These are phyloP conservation scores for Penicillium bialowiezense DNA, from an alignment of 495 filamentous ascomycete species.

Conservation along the genomic window DNA sequence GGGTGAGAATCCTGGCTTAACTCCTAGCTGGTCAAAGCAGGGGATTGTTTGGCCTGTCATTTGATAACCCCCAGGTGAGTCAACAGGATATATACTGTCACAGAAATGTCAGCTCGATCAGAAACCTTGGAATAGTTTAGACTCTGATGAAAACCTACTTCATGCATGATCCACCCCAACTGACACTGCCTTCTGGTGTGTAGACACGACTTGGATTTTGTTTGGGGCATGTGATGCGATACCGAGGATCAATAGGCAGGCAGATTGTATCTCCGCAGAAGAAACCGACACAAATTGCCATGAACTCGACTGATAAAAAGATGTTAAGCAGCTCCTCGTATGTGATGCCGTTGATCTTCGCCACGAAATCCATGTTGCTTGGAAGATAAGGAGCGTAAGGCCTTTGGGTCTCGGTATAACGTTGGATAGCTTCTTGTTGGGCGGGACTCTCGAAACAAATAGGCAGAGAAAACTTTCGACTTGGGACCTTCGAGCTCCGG, in stretches of 20 bases:
- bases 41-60: conserved; percentile 54
- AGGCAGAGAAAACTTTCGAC: conserved; percentile 51
- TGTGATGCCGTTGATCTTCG: conserved; percentile 55
- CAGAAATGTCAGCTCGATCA: conserved; percentile 29
- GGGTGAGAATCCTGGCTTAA: conserved; percentile 43
- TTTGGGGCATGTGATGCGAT: conserved; percentile 54
- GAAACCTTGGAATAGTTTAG: no score
- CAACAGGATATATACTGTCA: conserved; percentile 46
- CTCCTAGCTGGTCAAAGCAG: conserved; percentile 52
- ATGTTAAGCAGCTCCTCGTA: conserved; percentile 42
- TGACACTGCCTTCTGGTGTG: conserved; percentile 54
- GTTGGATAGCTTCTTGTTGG: conserved; percentile 45
- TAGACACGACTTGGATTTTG: conserved; percentile 57
- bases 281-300: conserved; percentile 57
- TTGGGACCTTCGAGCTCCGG: conserved; percentile 45
- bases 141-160: no score
- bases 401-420: conserved; percentile 58
- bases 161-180: conserved; percentile 54
- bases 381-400: conserved; percentile 57
- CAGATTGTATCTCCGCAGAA: conserved; percentile 52
- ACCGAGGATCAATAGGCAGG: conserved; percentile 54
- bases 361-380: conserved; percentile 55
- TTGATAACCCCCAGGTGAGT: conserved; percentile 58
- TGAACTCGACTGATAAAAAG: conserved; percentile 44
- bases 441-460: conserved; percentile 51